Evolutionary conservation across 2,329 filamentous ascomycete genomes (phyloP), one percentile per base, ranked within the genome.

Genomic region (Arthrobotrys sinensis): DNA sequence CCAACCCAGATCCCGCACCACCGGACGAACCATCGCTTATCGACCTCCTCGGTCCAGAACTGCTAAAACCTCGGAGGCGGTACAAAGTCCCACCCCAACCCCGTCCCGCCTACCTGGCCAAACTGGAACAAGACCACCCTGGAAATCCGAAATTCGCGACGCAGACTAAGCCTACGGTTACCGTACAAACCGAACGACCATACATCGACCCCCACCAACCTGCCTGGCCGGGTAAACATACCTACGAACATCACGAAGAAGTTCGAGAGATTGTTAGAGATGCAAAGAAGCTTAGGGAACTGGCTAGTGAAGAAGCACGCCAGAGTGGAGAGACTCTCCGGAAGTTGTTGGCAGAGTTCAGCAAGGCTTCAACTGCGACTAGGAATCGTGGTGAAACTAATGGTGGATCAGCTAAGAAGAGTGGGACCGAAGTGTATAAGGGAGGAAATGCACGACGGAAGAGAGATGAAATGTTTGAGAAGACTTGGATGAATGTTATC

Each of bases 281-380:
- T 80, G 87, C 89, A 1, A 85, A 89, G 43, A 87, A 86, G 80
- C 88, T 91, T 55, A 84, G 89, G 43, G 90, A 91, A 82, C 86
- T 87, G 72, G 90, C 90, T 3, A 91, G 89, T 2, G 87, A 91
- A 81, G 90, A 92, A 82, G 90, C 90, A 12, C 87, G 90, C 53
- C 83, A 90, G 76, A 90, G 90, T 6, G 90, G 91, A 82, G 88
- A 91, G 81, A 90, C 90, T 19, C 83, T 92, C 79, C 85, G 90
- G 60, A 90, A 89, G 63, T 45, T 82, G 81, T 84, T 92, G 82
- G 86, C 87, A 3, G 87, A 79, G 50, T 75, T 79, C 32, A 79
- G 76, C 38, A 79, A 75, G 16, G 75, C 62, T 14, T 78, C 75
- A 0, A 72, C 67, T 1, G 75, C 66, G 16, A 62, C 46, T 3